A percentile compares a stretch with the other conserved stretches of the same genome.
These are phyloP conservation scores for Polygonum aviculare DNA, from an alignment of 148 eudicot genomes.

Conservation along the genomic window DNA sequence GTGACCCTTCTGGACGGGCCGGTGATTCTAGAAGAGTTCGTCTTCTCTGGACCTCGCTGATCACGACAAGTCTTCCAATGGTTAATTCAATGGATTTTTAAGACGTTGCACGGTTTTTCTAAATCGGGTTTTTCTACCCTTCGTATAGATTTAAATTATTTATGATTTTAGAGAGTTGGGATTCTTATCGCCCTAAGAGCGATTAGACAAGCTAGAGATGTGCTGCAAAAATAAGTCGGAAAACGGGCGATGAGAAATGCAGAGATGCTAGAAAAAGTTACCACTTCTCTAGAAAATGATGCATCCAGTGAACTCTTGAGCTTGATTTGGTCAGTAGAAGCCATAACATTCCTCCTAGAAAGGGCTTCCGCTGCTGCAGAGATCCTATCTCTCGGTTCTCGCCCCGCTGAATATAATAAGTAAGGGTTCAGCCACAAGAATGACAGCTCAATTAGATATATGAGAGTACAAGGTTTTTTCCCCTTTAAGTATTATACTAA, in stretches of 20 bases:
- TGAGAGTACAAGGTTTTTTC: background rate
- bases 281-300: slow-evolving; percentile 66
- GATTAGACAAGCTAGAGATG: too few relatives aligned
- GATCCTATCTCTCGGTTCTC: slow-evolving; percentile 64
- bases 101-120: background rate
- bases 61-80: background rate
- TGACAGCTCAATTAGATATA: background rate
- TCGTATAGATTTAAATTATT: too few relatives aligned
- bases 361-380: slow-evolving; percentile 78
- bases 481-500: background rate
- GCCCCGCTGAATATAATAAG: slow-evolving; percentile 32
- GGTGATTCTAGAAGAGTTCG: slow-evolving; percentile 39
- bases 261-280: slow-evolving; percentile 16
- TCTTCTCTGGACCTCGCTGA: slow-evolving; percentile 24
- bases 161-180: too few relatives aligned
- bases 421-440: background rate
- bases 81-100: background rate
- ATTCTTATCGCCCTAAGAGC: too few relatives aligned
- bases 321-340: slow-evolving; percentile 49
- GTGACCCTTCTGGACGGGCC: slow-evolving; percentile 49
- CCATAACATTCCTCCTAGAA: slow-evolving; percentile 48
- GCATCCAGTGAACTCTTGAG: slow-evolving; percentile 46
- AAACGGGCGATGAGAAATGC: background rate
- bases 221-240: too few relatives aligned
- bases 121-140: too few relatives aligned